Percentiles rank a stretch among this genome's conserved stretches.
phyloP scores from a whole-genome alignment of 2,329 filamentous ascomycete genomes.

The Graphilbum ipis-grandicollis region DNA sequence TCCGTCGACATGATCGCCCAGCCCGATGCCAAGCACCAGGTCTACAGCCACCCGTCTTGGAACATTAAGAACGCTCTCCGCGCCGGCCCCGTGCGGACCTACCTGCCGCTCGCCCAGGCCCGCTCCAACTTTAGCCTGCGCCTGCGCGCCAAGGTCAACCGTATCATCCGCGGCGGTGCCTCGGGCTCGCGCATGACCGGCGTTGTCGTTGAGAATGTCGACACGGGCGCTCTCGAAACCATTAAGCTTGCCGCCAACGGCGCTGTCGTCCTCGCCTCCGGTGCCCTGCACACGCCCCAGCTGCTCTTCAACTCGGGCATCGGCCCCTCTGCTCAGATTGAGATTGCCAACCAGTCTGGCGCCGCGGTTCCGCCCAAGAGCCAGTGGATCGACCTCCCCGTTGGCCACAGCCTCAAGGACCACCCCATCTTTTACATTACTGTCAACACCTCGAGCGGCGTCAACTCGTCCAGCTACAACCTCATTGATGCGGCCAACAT shows the following conservation, averaged over 20 bases:
- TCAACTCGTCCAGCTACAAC: not conserved
- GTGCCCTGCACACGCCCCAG: conserved; percentile 25
- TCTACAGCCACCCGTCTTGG: conserved; percentile 41
- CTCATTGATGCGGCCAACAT: conserved; percentile 6
- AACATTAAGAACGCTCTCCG: conserved; percentile 45
- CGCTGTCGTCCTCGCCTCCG: conserved; percentile 42
- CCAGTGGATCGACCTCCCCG: conserved; percentile 40
- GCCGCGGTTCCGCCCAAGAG: conserved; percentile 29
- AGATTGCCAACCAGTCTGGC: conserved; percentile 31
- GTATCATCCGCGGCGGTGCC: conserved; percentile 39
- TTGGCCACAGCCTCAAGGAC: conserved; percentile 41
- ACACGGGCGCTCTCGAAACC: conserved; percentile 3
- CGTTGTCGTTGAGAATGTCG: conserved; percentile 31
- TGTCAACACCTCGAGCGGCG: not conserved
- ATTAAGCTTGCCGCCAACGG: conserved; percentile 20
- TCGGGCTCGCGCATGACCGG: conserved; percentile 29
- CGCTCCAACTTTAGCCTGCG: conserved; percentile 42
- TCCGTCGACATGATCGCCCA: conserved; percentile 37
- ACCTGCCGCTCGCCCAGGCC: conserved; percentile 39
- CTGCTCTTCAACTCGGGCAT: conserved; percentile 31
- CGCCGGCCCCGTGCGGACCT: conserved; percentile 48
- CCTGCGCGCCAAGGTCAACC: conserved; percentile 40
- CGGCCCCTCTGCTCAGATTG: conserved; percentile 42
- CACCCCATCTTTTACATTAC: conserved; percentile 14
- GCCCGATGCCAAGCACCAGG: conserved; percentile 42